Evolutionary conservation across 805 yeast species (phyloP), one percentile per base, ranked within the genome.

Genomic region (Schwanniomyces vanrijiae): DNA sequence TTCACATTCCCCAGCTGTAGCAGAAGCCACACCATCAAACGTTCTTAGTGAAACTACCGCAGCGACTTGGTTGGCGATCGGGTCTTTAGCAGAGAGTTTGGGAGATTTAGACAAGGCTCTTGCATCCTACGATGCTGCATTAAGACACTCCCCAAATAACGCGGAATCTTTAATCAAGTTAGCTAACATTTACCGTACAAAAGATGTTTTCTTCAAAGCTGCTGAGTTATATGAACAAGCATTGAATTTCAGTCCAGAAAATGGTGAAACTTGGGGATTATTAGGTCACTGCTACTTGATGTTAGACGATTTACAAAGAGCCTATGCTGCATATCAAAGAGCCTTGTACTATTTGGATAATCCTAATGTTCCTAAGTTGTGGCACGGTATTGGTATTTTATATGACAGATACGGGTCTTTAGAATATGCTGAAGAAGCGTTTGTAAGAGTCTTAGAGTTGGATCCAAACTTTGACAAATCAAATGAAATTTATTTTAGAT

Each of bases 361-460:
- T 61, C 95, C 97, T 40, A 89, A 90, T 56, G 97, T 91, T 45
- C 98, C 98, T 47, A 90, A 90, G 64, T 79, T 94, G 56, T 94
- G 99, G 99, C 97, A 94, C 68, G 99, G 99, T 0, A 92, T 94
- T 54, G 99, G 99, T 29, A 94, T 94, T 49, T 76, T 94, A 50
- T 94, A 94, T 66, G 99, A 94, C 67, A 77, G 99, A 45, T 94
- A 94, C 65, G 99, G 98, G 22, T 88, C 96, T 4, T 72, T 92
- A 53, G 98, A 92, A 69, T 94, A 92, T 60, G 99, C 99, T 3
- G 99, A 94, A 66, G 99, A 94, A 68, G 98, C 99, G 3, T 92
- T 94, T 71, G 95, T 95, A 37, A 83, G 96, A 58, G 99, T 94
- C 10, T 75, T 94, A 65, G 97, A 91, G 64, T 81, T 94, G 76